Evolutionary conservation across 768 basidiomycete genomes (phyloP), one percentile per base, ranked within the genome.

Genomic region (Cystofilobasidium capitatum): DNA sequence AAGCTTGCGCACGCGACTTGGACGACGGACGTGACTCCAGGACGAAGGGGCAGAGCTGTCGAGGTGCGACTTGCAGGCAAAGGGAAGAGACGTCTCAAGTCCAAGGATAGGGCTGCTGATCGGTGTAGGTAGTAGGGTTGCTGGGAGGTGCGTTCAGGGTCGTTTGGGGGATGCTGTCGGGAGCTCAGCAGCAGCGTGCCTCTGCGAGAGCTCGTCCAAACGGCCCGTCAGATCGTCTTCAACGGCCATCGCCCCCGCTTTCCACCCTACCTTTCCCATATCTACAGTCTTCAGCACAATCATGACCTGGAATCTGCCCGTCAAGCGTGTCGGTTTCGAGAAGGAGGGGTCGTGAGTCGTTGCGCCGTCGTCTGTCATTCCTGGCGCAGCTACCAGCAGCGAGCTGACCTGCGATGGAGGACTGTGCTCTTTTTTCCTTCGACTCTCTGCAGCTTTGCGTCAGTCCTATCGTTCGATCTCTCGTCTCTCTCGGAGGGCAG

Each of bases 311-410:
- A 31, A 8, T 1, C 26, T 55, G 29, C 66, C 66, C 36, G 66
- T 63, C 31, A 24, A 26, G 37, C 29, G 66, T 1, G 54, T 45
- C 33, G 66, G 66, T 22, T 68, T 68, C 29, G 40, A 62, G 13
- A 33, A 62, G 49, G 61, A 68, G 54, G 66, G 66, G 63, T 62
- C 66, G 66, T 68, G 54, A 44, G 66, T 63, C 33, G 20, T 37
- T 16, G 13, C 54, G 3, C n/a, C 3, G 16, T 26, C 2, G n/a
- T 37, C 40, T 35, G 24, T 29, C 20, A 2, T 22, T 7, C 26
- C 5, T 20, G 58, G 35, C 40, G 35, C 16, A 51, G 3, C 29
- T 1, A 31, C 39, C 36, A 36, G 33, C 20, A 0, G n/a, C 36
- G 12, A 3, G 45, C 45, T 20, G n/a, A 22, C 45, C 36, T 67